phyloP scores from a whole-genome alignment of 768 basidiomycete genomes.

The Amanita inopinata region DNA sequence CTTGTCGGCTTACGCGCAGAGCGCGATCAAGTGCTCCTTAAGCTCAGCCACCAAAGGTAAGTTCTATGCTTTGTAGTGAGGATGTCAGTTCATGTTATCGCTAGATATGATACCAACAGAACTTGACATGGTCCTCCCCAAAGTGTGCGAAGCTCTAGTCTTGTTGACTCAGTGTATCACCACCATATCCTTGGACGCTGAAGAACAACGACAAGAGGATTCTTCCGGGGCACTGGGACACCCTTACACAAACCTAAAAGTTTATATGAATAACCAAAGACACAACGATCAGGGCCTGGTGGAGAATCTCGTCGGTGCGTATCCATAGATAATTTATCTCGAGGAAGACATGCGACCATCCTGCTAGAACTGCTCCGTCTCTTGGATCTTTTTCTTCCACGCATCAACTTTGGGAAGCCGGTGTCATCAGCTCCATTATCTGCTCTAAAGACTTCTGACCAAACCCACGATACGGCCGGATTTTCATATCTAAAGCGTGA shows the following conservation, averaged over 20 bases:
- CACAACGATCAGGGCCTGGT: conserved; percentile 37
- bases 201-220: conserved; percentile 21
- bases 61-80: neutral
- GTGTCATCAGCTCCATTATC: conserved; percentile 24
- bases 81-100: neutral
- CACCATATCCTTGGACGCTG: conserved; percentile 48
- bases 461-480: conserved; percentile 33
- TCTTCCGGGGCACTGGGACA: conserved; percentile 12
- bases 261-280: conserved; percentile 34
- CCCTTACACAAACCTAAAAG: conserved; percentile 19
- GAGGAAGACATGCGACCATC: neutral
- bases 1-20: conserved; percentile 49
- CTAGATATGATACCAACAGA: conserved; percentile 21
- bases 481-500: conserved; percentile 85
- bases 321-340: neutral
- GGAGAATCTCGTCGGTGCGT: conserved; percentile 51
- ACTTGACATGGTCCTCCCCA: conserved; percentile 65
- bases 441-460: conserved; percentile 13
- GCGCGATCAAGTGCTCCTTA: conserved; percentile 39
- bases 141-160: conserved; percentile 73
- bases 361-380: conserved; percentile 56
- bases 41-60: conserved; percentile 5
- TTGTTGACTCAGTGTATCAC: conserved; percentile 70
- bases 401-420: conserved; percentile 71
- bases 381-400: conserved; percentile 77